A percentile compares a stretch with the other conserved stretches of the same genome.
These are phyloP conservation scores for Fusarium guadeloupense DNA, from an alignment of 2,329 filamentous ascomycete genomes.

Conservation along the genomic window DNA sequence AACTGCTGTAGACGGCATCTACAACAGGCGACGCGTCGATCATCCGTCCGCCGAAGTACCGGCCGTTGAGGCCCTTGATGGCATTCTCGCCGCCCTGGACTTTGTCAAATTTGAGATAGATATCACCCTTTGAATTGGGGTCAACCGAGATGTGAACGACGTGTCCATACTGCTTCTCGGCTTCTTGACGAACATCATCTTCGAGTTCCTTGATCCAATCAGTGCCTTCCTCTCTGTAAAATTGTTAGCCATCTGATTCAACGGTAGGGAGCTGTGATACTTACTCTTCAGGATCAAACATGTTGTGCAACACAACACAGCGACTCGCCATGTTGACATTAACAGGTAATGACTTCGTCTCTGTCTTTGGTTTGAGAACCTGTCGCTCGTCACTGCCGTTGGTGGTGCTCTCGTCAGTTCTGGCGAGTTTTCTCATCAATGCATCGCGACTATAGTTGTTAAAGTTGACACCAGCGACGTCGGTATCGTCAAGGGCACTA, in stretches of 20 bases:
- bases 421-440: slow-evolving; percentile 97
- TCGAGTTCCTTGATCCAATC: slow-evolving; percentile 93
- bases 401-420: slow-evolving; percentile 82
- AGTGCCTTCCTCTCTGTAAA: slow-evolving; percentile 80
- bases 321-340: slow-evolving; percentile 92
- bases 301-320: slow-evolving; percentile 93
- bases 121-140: slow-evolving; percentile 91
- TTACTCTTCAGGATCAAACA: slow-evolving; percentile 93
- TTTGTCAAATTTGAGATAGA: slow-evolving; percentile 98
- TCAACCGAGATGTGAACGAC: slow-evolving; percentile 98
- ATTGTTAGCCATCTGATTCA: slow-evolving; percentile 46
- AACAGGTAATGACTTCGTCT: slow-evolving; percentile 79
- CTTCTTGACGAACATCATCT: slow-evolving; percentile 91
- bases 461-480: slow-evolving; percentile 98
- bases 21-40: slow-evolving; percentile 96
- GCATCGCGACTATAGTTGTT: slow-evolving; percentile 99
- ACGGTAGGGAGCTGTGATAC: slow-evolving; percentile 51
- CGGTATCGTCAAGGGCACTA: slow-evolving; percentile 95
- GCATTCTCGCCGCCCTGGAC: slow-evolving; percentile 96
- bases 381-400: slow-evolving; percentile 75
- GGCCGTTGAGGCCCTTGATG: slow-evolving; percentile 95
- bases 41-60: slow-evolving; percentile 91
- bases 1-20: slow-evolving; percentile 97
- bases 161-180: slow-evolving; percentile 93
- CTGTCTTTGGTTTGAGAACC: slow-evolving; percentile 79